Evolutionary conservation across 176 grass and related monocot genomes (phyloP).

Genomic region (Saccharum officinarum): DNA sequence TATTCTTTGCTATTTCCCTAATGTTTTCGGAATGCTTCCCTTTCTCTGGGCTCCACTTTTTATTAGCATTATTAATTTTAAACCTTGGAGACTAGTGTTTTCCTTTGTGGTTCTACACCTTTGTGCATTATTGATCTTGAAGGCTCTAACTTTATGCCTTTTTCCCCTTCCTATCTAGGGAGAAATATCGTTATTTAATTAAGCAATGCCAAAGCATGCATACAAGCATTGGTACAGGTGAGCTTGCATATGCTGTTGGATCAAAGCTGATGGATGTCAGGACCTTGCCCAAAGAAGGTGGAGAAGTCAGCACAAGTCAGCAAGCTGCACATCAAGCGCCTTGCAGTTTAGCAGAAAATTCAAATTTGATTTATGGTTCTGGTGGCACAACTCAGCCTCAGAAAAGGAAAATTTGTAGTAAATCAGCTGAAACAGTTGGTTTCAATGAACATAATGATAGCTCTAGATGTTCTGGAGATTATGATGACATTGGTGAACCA

Average conservation of each 20-base stretch:
- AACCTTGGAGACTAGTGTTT: background rate
- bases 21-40: background rate
- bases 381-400: slow-evolving; percentile 27
- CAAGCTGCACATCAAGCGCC: slow-evolving; percentile 36
- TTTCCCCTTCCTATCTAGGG: slow-evolving; percentile 48
- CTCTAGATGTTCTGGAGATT: slow-evolving; percentile 53
- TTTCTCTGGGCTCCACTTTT: background rate
- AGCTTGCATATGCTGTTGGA: slow-evolving; percentile 87
- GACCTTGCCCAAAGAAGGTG: slow-evolving; percentile 70
- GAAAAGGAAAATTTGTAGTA: slow-evolving; percentile 62
- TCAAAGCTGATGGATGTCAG: slow-evolving; percentile 97
- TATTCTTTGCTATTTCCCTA: slow-evolving; percentile 9
- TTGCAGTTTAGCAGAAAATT: slow-evolving; percentile 37
- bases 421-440: slow-evolving; percentile 63
- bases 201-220: slow-evolving; percentile 86
- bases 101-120: background rate
- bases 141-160: slow-evolving; percentile 6
- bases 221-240: slow-evolving; percentile 90
- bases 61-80: background rate
- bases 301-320: slow-evolving; percentile 54
- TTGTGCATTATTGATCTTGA: slow-evolving; percentile 12
- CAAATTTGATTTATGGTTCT: slow-evolving; percentile 53
- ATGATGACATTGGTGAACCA: slow-evolving; percentile 65
- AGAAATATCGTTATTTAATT: slow-evolving; percentile 74
- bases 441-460: slow-evolving; percentile 54